Evolutionary conservation across 1,284 basidiomycete species (phyloP), one percentile per base, ranked within the genome.

Genomic region (Omphalotus olearius): DNA sequence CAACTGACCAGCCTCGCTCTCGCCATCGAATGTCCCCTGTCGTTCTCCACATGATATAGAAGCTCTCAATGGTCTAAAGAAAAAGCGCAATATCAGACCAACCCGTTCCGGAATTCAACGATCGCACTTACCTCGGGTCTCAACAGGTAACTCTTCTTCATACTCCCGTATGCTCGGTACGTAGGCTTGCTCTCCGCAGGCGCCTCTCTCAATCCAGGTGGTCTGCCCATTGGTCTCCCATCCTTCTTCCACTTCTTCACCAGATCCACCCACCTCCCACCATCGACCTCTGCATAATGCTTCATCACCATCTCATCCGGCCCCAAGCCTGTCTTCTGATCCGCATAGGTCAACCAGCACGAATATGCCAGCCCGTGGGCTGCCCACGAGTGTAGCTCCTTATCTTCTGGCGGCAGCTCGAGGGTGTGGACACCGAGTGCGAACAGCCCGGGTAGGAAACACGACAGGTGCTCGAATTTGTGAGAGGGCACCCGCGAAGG

Each of bases 401-500:
- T 48, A 23, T 55, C 50, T 4, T 35, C 30, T 14, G 25, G 28
- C 7, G 50, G 26, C 18, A 54, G 44, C 20, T 54, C 78, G 47
- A 89, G 74, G 0, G 77, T 76, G 47, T 80, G 75, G 0, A 70
- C 83, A 46, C 88, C 88, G 17, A 91, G 74, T 1, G 88, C 85
- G 51, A 91, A 72, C 16, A 90, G 66, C 14, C 85, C 88, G 0
- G 86, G 84, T 44, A 88, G 72, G 72, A 91, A 91, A 66, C 88
- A 90, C 10, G 86, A 82, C 42, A 91, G 71, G 60, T 91, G 88
- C 59, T 91, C 88, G 51, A 89, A 82, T 18, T 63, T 66, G 58
- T 84, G 80, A 11, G 74, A 72, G 14, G 78, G 75, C 16, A 10
- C 13, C 13, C 9, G 13, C 9, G 30, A 10, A 33, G 30, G 58